Evolutionary conservation across 352 stramenopile species (phyloP).

Genomic region (Globisporangium acanthophoron): DNA sequence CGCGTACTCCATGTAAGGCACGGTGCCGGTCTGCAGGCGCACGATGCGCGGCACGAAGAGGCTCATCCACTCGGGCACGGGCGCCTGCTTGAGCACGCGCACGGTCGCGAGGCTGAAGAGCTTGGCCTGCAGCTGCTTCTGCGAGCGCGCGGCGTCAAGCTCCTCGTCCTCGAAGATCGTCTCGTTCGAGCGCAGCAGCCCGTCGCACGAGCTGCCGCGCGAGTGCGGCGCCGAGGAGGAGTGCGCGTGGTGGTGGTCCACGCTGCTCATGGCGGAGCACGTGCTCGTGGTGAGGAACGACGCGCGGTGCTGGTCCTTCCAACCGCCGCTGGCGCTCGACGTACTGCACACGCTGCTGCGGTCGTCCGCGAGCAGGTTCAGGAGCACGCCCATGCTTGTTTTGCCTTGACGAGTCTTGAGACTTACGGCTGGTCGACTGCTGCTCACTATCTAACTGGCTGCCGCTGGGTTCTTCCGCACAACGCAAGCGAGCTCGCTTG

Average conservation of each 20-base stretch:
- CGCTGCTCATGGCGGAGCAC: constrained; percentile 28
- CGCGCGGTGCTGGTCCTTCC: constrained; percentile 26
- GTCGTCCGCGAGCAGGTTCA: constrained; percentile 4
- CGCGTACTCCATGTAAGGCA: constrained; percentile 65
- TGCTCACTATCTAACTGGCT: no score
- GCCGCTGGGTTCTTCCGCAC: no score
- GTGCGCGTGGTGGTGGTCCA: constrained; percentile 1
- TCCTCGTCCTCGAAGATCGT: constrained; percentile 30
- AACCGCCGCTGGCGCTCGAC: background rate
- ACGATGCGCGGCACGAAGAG: constrained; percentile 67
- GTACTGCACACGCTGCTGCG: constrained; percentile 3
- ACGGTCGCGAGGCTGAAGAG: constrained; percentile 40
- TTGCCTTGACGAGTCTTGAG: background rate
- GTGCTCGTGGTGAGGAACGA: constrained; percentile 46
- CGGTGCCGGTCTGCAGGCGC: constrained; percentile 46
- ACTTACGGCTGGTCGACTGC: no score
- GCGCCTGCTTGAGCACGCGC: constrained; percentile 62
- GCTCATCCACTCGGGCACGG: constrained; percentile 68
- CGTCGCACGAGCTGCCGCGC: constrained; percentile 14
- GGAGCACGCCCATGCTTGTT: constrained; percentile 7
- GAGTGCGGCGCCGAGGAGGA: background rate
- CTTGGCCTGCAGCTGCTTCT: constrained; percentile 47
- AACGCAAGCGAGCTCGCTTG: background rate
- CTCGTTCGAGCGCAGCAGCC: constrained; percentile 19
- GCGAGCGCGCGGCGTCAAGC: constrained; percentile 14